Evolutionary conservation across 2,329 filamentous ascomycete species (phyloP), one percentile per base, ranked within the genome.

Genomic region (Colletotrichum sp.): DNA sequence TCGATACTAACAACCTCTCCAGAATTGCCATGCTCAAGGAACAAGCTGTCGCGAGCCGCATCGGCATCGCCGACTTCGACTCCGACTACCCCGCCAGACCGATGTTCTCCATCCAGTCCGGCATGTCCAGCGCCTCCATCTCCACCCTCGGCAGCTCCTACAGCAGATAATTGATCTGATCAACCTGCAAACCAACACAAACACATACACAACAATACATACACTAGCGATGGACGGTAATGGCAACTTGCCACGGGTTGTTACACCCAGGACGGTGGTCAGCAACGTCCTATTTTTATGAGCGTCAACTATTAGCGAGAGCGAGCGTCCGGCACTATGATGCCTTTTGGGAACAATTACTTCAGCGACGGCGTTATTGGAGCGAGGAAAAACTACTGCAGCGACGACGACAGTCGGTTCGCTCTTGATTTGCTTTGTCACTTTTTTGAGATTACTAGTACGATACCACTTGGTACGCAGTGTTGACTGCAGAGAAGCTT

Each of bases 1-100:
- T 18, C 7, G 69, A 59, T n/a, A 77, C 77, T 68, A 71, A 68
- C 67, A 39, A 21, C n/a, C 12, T 48, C 16, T n/a, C 63, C 69
- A 90, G 89, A 77, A 84, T 91, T 78, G 81, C 84, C 36, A 84
- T 89, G 77, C 84, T 90, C 76, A 88, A 88, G 78, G 88, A 90
- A 81, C 88, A 90, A 80, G 89, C 88, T 7, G 87, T 86, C 24
- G 88, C 89, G 61, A 87, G 86, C 80, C 85, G 87, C 77, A 84
- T 90, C 69, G 87, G 88, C 77, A 83, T 89, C 78, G 84, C 85
- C 69, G 85, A 87, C 76, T 77, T 77, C 59, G 77, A 77, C 55
- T 67, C 74, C 13, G 74, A 73, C 34, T 74, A 65, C 70, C 34
- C 74, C 16, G 34, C 24, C 28, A 66, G 74, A 32, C 65, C 74